A percentile compares a stretch with the other conserved stretches of the same genome.
Conservation (phyloP, 2,329 filamentous ascomycete species). For the Ambrosiella beaveri region DNA sequence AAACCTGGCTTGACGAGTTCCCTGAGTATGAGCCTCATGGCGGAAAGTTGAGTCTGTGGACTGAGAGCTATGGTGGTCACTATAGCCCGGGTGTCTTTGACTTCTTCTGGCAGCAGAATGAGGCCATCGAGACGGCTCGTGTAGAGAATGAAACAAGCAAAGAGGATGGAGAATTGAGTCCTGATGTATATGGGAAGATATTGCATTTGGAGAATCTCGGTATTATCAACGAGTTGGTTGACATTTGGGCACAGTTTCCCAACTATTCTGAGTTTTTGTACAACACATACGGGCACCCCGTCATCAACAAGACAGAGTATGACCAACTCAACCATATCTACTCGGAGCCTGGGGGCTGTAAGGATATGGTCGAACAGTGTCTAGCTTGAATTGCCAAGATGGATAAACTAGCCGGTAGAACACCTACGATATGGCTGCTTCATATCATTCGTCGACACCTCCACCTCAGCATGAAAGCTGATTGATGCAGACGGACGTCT, state of each 20-base stretch:
- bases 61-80: slow-evolving; percentile 53
- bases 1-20: slow-evolving; percentile 41
- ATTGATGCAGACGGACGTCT: slow-evolving; percentile 41
- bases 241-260: slow-evolving; percentile 42
- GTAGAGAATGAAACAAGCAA: slow-evolving; percentile 16
- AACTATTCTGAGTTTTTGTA: slow-evolving; percentile 25
- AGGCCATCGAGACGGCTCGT: slow-evolving; percentile 9
- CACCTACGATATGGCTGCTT: slow-evolving; percentile 49
- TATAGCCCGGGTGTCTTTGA: slow-evolving; percentile 50
- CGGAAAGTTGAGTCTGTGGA: slow-evolving; percentile 39
- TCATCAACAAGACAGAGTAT: slow-evolving; percentile 14
- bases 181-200: slow-evolving; percentile 27
- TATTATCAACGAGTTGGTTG: slow-evolving; percentile 55
- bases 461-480: slow-evolving; percentile 43
- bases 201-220: slow-evolving; percentile 42
- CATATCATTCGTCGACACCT: slow-evolving; percentile 42
- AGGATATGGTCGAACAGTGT: background rate
- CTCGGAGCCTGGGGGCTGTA: background rate
- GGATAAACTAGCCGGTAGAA: slow-evolving; percentile 33
- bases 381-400: background rate
- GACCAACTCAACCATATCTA: background rate
- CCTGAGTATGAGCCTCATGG: slow-evolving; percentile 36
- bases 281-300: slow-evolving; percentile 28
- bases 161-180: background rate
- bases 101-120: slow-evolving; percentile 44